Conservation (phyloP, 805 yeast species). For the Scheffersomyces ergatensis region DNA sequence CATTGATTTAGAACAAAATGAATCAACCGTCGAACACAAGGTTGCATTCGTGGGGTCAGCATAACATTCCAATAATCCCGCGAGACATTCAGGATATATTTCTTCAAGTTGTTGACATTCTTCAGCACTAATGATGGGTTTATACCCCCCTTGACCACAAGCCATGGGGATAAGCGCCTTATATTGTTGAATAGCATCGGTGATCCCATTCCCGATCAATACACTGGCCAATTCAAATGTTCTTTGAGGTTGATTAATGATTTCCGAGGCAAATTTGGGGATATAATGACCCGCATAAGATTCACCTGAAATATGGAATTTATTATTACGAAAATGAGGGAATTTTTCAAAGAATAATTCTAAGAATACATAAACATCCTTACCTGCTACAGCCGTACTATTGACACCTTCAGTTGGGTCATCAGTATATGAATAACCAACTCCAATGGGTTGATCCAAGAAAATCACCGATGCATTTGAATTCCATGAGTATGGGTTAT, state of each 20-base stretch:
- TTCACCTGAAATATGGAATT: constrained; percentile 36
- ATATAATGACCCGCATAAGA: constrained; percentile 45
- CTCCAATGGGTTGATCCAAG: constrained; percentile 30
- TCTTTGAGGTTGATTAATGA: constrained; percentile 34
- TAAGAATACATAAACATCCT: constrained; percentile 26
- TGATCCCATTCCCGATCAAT: constrained; percentile 89
- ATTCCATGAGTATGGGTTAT: constrained; percentile 21
- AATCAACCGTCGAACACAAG: constrained; percentile 27
- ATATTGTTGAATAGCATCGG: constrained; percentile 74
- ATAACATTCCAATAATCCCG: constrained; percentile 15
- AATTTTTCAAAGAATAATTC: constrained; percentile 29
- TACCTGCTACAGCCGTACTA: constrained; percentile 21
- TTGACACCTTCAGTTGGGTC: constrained; percentile 15
- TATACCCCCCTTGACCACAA: constrained; percentile 52
- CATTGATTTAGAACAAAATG: constrained; percentile 18
- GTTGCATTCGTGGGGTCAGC: constrained; percentile 19
- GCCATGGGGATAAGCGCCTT: constrained; percentile 83
- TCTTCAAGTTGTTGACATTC: constrained; percentile 25
- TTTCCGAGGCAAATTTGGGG: constrained; percentile 39
- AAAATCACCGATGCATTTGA: constrained; percentile 31
- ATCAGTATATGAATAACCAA: constrained; percentile 20
- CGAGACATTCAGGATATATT: constrained; percentile 20
- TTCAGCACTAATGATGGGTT: constrained; percentile 21
- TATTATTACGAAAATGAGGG: constrained; percentile 18
- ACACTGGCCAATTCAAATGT: constrained; percentile 62